Percentiles rank a stretch among this genome's conserved stretches.
Evolutionary conservation across 176 grass and related monocot genomes (phyloP).

Genomic region (Ananas comosus): DNA sequence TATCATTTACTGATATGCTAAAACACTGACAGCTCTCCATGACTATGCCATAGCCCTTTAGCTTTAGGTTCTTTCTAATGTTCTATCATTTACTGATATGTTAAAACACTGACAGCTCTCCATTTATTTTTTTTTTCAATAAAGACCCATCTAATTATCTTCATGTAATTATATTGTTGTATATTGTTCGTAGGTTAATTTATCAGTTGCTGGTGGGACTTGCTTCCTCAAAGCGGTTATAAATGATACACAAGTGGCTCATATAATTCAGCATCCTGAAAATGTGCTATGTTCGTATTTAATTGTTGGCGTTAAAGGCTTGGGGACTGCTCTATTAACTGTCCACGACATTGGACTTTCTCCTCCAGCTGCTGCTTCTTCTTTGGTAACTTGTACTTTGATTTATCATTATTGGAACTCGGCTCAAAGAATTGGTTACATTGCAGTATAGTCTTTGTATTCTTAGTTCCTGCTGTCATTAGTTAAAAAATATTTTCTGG

Average conservation of each 20-base stretch:
- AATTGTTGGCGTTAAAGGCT: conserved; percentile 63
- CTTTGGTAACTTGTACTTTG: conserved; percentile 44
- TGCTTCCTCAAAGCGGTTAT: conserved; percentile 81
- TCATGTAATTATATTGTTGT: conserved; percentile 23
- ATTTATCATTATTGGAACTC: background rate
- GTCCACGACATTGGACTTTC: conserved; percentile 91
- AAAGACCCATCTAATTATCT: background rate
- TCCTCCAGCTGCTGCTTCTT: conserved; percentile 45
- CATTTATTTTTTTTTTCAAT: background rate
- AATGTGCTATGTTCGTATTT: conserved; percentile 60
- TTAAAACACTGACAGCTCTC: no score
- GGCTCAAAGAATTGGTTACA: background rate
- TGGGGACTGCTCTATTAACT: conserved; percentile 53
- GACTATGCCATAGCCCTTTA: no score
- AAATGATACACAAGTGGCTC: conserved; percentile 74
- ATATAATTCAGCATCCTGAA: conserved; percentile 55
- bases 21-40: no score
- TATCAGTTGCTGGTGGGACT: conserved; percentile 78
- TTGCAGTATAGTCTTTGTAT: background rate
- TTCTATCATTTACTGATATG: no score
- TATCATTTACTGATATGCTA: no score
- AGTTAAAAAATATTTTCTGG: no score
- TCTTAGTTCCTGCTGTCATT: no score
- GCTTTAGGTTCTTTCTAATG: no score
- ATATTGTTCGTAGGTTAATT: conserved; percentile 54